Conservation (phyloP, 2,329 filamentous ascomycete species). For the Paramyrothecium roridum region DNA sequence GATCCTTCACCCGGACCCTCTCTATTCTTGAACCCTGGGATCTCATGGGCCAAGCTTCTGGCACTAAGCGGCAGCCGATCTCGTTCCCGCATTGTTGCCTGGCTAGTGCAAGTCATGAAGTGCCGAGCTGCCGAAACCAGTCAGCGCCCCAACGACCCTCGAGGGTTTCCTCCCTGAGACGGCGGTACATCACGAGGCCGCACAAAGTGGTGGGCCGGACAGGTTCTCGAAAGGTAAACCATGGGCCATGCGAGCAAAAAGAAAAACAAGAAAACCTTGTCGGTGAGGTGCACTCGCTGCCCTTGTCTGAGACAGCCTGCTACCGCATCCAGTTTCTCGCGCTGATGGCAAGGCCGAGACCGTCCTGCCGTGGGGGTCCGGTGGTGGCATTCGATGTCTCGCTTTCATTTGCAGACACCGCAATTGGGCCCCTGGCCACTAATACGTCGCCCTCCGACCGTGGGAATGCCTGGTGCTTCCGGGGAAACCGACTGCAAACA, state of each 20-base stretch:
- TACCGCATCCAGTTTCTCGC: background rate
- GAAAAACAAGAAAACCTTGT: background rate
- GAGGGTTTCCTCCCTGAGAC: background rate
- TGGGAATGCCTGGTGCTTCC: background rate
- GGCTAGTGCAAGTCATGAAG: background rate
- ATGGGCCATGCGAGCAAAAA: background rate
- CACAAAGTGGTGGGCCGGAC: too few species aligned
- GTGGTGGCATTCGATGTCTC: background rate
- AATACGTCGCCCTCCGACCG: background rate
- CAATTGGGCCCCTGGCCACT: background rate
- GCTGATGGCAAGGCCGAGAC: background rate
- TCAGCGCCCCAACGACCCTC: background rate
- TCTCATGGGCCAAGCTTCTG: background rate
- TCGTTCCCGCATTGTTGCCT: background rate
- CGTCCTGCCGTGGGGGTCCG: background rate
- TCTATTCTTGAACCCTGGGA: background rate
- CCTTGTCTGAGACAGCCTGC: background rate
- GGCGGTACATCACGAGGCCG: too few species aligned
- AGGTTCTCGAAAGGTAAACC: too few species aligned
- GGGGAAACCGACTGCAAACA: background rate
- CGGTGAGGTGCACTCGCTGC: background rate
- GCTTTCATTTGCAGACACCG: background rate
- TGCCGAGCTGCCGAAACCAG: background rate
- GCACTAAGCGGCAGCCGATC: background rate
- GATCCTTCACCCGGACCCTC: too few species aligned